Base-by-base conservation (phyloP, 164 flowering plant species). In the Protea cynaroides region DNA sequence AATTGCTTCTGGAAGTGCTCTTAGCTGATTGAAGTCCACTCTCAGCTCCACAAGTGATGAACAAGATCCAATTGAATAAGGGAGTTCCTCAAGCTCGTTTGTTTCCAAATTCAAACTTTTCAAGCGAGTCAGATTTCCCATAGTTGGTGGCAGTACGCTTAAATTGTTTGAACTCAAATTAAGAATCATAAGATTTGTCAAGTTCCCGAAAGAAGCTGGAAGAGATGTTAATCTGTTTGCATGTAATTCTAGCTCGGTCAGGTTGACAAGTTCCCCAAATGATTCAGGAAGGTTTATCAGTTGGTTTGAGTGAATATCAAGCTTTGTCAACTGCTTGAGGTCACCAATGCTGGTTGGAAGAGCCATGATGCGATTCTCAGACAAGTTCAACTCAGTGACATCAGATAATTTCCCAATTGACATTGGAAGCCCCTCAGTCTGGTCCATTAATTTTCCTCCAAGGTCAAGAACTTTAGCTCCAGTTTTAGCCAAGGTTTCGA, bases 251-350 rank as follows among this genome's bases (percentile, higher is more conserved):
- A 88, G 81, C 69, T 82, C 75, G 14, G 72, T 65, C 7, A 88
- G 75, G 57, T 74, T 84, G 62, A 74, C 58, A 7, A 88, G 72
- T 25, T 88, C 84, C 15, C 84, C 82, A 43, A 88, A 69, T 19
- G 86, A 67, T 1, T 76, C 86, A 0, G 90, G 90, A 43, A 88
- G 87, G 76, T 82, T 83, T 21, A 77, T 72, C 10, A 88, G 68
- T 66, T 86, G 88, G 75, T 88, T 88, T n/a, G 94, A 78, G 65
- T 86, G 90, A 44, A 83, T 22, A 65, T 84, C 85, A 29, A 88
- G 74, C 78, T 79, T 88, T 50, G 62, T 82, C 53, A 88, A 72
- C 56, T 79, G 71, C 57, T 50, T 72, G 63, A 88, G 85, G 57
- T 72, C 64, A 23, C 77, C 73, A 12, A 88, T 79, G 37, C 83